Evolutionary conservation across 1,284 basidiomycete species (phyloP).

Genomic region (Omphalotus olearius): DNA sequence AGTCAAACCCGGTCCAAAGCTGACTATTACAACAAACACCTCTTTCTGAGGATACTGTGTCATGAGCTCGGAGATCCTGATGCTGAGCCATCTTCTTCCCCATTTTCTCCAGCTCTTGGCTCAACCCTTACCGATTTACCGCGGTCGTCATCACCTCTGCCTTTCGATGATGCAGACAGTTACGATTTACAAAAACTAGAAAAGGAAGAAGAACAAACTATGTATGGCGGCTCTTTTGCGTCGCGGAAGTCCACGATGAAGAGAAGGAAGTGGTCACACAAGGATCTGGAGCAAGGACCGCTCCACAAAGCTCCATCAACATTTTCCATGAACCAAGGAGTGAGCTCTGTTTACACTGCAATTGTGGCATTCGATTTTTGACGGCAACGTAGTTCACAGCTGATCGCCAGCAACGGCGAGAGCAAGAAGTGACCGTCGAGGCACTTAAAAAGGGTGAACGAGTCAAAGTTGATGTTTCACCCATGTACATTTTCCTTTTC

Average conservation of each 20-base stretch:
- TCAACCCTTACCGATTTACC: slow-evolving; percentile 33
- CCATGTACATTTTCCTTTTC: slow-evolving; percentile 62
- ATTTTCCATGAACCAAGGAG: slow-evolving; percentile 6
- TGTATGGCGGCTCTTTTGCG: slow-evolving; percentile 7
- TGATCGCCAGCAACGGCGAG: slow-evolving; percentile 22
- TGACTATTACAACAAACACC: slow-evolving; percentile 64
- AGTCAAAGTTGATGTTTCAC: slow-evolving; percentile 51
- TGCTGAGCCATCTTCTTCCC: slow-evolving; percentile 18
- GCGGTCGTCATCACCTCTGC: slow-evolving; percentile 39
- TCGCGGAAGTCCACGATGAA: slow-evolving; percentile 11
- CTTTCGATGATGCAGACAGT: slow-evolving; percentile 21
- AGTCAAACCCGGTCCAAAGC: slow-evolving; percentile 61
- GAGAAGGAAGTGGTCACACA: background rate
- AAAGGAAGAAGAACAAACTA: slow-evolving; percentile 17
- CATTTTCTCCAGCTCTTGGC: slow-evolving; percentile 12
- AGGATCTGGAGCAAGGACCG: slow-evolving; percentile 2
- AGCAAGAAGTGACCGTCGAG: slow-evolving; percentile 34
- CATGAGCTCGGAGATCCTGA: slow-evolving; percentile 43
- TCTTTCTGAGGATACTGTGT: slow-evolving; percentile 64
- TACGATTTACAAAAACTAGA: slow-evolving; percentile 11
- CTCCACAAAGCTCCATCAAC: background rate
- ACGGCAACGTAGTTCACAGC: background rate
- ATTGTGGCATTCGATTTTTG: background rate
- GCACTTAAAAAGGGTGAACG: slow-evolving; percentile 56
- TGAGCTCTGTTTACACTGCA: background rate